Evolutionary conservation across 2,329 filamentous ascomycete species (phyloP).

Genomic region (Fusarium udum): DNA sequence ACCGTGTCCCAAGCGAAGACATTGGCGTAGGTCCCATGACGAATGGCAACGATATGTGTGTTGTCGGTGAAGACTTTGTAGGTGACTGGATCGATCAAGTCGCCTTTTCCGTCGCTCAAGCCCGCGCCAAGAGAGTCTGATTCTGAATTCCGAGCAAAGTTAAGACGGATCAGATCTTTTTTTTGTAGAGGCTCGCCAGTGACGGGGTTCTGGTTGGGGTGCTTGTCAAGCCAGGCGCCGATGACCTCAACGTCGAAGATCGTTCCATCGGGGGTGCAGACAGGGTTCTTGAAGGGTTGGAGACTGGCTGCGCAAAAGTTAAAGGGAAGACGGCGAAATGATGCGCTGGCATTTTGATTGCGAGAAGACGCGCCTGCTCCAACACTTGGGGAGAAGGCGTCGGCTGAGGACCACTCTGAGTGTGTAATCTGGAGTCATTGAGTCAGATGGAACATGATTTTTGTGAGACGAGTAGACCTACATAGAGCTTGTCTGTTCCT

Average conservation of each 20-base stretch:
- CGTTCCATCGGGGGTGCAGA: constrained; percentile 86
- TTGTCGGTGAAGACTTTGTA: constrained; percentile 99
- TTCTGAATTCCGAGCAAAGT: constrained; percentile 91
- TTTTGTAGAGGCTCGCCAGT: constrained; percentile 81
- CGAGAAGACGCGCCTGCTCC: constrained; percentile 71
- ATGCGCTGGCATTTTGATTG: constrained; percentile 56
- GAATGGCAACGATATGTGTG: constrained; percentile 91
- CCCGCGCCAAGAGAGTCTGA: constrained; percentile 59
- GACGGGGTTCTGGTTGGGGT: constrained; percentile 86
- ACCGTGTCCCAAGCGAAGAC: constrained; percentile 97
- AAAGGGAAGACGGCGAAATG: constrained; percentile 91
- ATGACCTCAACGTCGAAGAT: constrained; percentile 98
- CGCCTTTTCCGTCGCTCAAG: constrained; percentile 67
- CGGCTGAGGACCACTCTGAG: constrained; percentile 94
- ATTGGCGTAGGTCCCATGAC: constrained; percentile 84
- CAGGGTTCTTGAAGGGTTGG: constrained; percentile 93
- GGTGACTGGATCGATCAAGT: constrained; percentile 95
- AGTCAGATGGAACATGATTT: neutral
- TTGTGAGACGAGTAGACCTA: constrained; percentile 31
- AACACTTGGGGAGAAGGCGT: constrained; percentile 84
- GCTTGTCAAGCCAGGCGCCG: constrained; percentile 90
- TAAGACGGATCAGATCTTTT: constrained; percentile 87
- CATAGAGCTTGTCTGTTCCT: constrained; percentile 59
- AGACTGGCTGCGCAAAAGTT: constrained; percentile 97
- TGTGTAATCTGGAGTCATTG: constrained; percentile 77